phyloP scores from a whole-genome alignment of 805 yeast genomes.

The Ogataea allantospora region DNA sequence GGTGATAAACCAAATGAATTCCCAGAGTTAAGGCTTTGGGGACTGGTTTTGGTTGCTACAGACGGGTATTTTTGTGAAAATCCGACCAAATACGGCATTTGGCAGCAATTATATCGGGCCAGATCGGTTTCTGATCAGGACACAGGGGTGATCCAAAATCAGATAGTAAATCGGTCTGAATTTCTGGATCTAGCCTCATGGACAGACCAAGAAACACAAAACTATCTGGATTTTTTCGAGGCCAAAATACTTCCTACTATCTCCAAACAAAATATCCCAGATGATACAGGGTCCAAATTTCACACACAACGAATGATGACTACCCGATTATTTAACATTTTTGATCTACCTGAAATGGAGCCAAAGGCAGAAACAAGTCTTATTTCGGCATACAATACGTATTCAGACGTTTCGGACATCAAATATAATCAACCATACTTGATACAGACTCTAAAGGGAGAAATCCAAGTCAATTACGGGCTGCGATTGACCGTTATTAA shows the following conservation, averaged over 20 bases:
- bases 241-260: slow-evolving; percentile 21
- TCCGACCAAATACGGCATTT: slow-evolving; percentile 24
- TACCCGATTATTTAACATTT: slow-evolving; percentile 16
- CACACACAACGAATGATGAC: slow-evolving; percentile 15
- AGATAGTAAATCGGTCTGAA: slow-evolving; percentile 24
- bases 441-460: neutral
- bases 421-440: neutral
- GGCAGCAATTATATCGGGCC: slow-evolving; percentile 27
- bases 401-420: neutral
- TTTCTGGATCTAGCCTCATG: slow-evolving; percentile 43
- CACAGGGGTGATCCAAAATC: slow-evolving; percentile 16
- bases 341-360: slow-evolving; percentile 9
- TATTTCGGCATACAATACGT: neutral
- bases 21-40: slow-evolving; percentile 41
- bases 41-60: slow-evolving; percentile 33
- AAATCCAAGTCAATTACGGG: slow-evolving; percentile 5
- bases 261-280: slow-evolving; percentile 10
- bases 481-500: neutral
- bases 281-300: slow-evolving; percentile 8
- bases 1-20: slow-evolving; percentile 5
- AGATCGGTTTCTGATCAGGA: slow-evolving; percentile 9
- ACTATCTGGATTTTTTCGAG: slow-evolving; percentile 52
- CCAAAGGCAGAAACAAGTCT: neutral
- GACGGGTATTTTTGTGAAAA: slow-evolving; percentile 32
- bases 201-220: slow-evolving; percentile 44